Evolutionary conservation across 1,139 yeast genomes (phyloP), one percentile per base, ranked within the genome.

Genomic region (Candida anutae): DNA sequence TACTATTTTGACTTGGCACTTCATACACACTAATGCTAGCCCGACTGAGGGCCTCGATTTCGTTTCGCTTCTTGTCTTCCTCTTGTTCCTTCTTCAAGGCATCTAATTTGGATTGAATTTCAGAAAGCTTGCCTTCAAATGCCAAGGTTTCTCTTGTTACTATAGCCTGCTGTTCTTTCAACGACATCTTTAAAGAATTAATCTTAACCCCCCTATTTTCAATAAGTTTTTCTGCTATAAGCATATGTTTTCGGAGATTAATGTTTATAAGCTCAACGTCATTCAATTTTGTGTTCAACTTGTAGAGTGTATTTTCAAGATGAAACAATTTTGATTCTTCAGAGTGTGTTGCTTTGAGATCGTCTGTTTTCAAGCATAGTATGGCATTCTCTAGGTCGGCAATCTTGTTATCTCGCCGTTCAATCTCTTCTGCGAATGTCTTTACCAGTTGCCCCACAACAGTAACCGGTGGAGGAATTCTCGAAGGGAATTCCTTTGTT

Each of bases 171-270:
- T 77, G 74, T 13, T 71, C 73, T 25, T 58, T 56, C 29, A 81
- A 55, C 16, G 72, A 50, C 12, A 48, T 43, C 40, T 77, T 79
- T 33, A 82, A 58, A 23, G 68, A 63, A 30, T 61, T 59, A 26
- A 81, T 79, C 27, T 82, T 67, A 31, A 63, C 66, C 35, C 74
- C 76, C 30, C 87, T 64, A 16, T 74, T 62, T 15, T 69, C 77
- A 19, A 79, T 66, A 29, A 80, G 65, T 42, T 73, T 69, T 35
- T 75, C 75, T 26, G 77, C 65, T 11, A 76, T 62, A 16, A 66
- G 60, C 18, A 50, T 35, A 27, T 64, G 70, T 30, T 60, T 62
- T 11, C 65, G 45, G n/a, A 62, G 42, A 30, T 61, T 62, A 16
- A 46, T 47, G 34, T 58, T 63, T 31, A 59, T 55, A 25, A 57